These are phyloP conservation scores for Agaricus bisporus DNA, from an alignment of 768 basidiomycete species.

Conservation along the genomic window DNA sequence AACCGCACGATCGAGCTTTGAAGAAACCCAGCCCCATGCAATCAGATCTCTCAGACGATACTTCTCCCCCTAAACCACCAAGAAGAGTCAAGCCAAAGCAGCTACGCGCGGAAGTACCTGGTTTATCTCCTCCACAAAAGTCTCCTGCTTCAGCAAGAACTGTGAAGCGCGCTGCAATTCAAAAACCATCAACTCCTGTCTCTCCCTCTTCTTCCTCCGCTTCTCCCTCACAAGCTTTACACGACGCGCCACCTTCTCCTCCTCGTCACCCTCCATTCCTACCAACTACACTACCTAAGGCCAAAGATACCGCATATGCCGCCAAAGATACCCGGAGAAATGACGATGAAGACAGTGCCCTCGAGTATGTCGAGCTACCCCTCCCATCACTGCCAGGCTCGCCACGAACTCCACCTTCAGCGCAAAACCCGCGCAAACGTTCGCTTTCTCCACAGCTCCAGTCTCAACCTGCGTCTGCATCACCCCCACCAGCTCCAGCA, in stretches of 20 bases:
- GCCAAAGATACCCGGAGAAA: not conserved
- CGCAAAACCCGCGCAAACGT: not conserved
- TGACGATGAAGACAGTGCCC: constrained; percentile 1
- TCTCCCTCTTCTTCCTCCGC: not conserved
- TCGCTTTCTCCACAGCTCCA: not conserved
- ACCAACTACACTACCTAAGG: not conserved
- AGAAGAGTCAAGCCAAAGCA: not conserved
- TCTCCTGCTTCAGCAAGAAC: not conserved
- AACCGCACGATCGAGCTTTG: not conserved
- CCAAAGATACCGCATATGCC: not conserved
- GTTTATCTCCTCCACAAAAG: not conserved
- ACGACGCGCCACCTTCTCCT: not conserved
- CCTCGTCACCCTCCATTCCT: not conserved
- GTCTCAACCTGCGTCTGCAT: constrained; percentile 1
- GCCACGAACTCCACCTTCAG: not conserved
- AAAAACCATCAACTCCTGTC: not conserved
- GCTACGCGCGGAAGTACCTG: not conserved
- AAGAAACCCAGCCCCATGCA: not conserved
- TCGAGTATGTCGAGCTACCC: constrained; percentile 1
- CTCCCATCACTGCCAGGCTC: not conserved
- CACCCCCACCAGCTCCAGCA: not conserved
- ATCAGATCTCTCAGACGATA: not conserved
- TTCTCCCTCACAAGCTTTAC: not conserved
- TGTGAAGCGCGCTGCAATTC: not conserved
- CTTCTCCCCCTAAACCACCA: not conserved